Percentiles rank a stretch among this genome's conserved stretches.
These are phyloP conservation scores for Vicia villosa DNA, from an alignment of 306 rosid genomes.

Conservation along the genomic window DNA sequence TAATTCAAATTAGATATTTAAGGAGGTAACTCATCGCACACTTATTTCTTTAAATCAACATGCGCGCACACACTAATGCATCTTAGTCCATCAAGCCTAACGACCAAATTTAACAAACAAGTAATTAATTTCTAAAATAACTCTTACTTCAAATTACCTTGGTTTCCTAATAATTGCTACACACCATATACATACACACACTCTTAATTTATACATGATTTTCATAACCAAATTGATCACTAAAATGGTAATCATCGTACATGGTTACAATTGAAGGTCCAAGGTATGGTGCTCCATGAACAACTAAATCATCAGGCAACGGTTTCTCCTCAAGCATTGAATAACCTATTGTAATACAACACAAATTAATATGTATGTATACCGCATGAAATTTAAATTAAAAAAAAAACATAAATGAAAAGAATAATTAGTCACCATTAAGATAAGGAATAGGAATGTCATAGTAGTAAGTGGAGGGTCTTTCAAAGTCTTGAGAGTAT, in stretches of 20 bases:
- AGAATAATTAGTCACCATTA: conserved; percentile 43
- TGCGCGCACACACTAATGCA: too few relatives aligned
- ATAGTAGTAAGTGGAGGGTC: conserved; percentile 67
- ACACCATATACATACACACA: not conserved
- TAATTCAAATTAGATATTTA: too few relatives aligned
- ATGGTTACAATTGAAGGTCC: conserved; percentile 47
- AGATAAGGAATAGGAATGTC: conserved; percentile 52
- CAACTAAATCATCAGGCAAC: conserved; percentile 52
- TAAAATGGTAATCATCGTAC: not conserved
- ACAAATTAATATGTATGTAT: not conserved
- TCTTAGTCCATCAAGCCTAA: too few relatives aligned
- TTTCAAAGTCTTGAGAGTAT: conserved; percentile 55
- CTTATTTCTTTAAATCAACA: too few relatives aligned
- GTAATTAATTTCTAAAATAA: too few relatives aligned
- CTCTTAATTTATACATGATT: not conserved
- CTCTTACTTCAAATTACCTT: too few relatives aligned
- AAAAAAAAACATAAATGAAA: not conserved
- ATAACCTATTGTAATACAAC: conserved; percentile 44
- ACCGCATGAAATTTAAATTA: not conserved
- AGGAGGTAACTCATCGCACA: too few relatives aligned
- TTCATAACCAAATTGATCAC: not conserved
- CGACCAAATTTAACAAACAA: too few relatives aligned
- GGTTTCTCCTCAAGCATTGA: conserved; percentile 58
- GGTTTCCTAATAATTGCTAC: not conserved
- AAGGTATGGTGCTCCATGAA: conserved; percentile 60